Conservation (phyloP, 2,329 filamentous ascomycete species). For the Chaetomium sp. region DNA sequence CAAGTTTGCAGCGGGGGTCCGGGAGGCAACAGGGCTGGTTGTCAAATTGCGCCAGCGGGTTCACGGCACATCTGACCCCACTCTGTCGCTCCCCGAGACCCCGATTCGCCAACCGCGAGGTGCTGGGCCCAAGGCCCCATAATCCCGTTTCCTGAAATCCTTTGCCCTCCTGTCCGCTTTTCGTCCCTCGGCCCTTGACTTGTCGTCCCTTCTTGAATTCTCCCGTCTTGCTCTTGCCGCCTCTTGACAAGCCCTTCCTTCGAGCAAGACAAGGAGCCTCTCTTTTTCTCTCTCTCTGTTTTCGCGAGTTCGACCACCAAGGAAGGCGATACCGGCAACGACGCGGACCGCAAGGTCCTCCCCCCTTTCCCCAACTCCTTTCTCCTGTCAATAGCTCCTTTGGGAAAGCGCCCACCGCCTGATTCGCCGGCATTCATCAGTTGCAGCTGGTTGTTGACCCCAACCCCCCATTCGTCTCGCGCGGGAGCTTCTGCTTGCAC, state of each 20-base stretch:
- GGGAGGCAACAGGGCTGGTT: slow-evolving; percentile 7
- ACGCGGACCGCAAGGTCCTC: slow-evolving; percentile 5
- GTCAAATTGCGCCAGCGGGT: slow-evolving; percentile 9
- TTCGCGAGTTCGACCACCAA: neutral
- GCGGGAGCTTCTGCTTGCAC: neutral
- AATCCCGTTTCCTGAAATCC: slow-evolving; percentile 8
- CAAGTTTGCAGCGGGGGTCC: neutral
- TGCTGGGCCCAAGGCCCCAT: neutral
- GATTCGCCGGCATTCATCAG: neutral
- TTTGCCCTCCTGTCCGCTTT: neutral
- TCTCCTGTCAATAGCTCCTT: slow-evolving; percentile 6
- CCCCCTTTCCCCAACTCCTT: neutral
- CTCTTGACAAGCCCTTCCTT: neutral
- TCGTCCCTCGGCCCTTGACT: neutral
- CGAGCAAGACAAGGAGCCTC: neutral
- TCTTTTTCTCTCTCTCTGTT: neutral
- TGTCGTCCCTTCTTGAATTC: neutral
- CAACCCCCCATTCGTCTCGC: slow-evolving; percentile 8
- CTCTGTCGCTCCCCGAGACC: slow-evolving; percentile 2
- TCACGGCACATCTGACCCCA: slow-evolving; percentile 1
- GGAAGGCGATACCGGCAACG: slow-evolving; percentile 1
- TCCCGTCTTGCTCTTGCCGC: neutral
- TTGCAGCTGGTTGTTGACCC: slow-evolving; percentile 11
- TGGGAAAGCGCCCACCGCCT: slow-evolving; percentile 1
- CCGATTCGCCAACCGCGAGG: slow-evolving; percentile 10